These are phyloP conservation scores for Prunus mume DNA, from an alignment of 306 rosid species.

Conservation along the genomic window DNA sequence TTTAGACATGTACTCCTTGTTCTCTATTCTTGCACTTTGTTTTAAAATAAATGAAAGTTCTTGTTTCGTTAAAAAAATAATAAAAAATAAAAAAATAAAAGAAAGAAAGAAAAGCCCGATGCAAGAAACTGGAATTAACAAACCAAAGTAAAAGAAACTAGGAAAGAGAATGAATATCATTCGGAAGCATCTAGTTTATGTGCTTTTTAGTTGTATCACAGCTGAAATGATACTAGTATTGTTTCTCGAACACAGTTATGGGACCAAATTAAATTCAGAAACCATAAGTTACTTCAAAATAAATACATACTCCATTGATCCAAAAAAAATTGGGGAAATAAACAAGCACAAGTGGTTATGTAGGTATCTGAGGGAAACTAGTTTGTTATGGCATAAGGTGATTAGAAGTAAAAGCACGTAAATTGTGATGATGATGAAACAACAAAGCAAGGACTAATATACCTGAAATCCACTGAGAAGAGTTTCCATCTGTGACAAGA, in stretches of 20 bases:
- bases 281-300: not conserved
- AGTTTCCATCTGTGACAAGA: conserved; percentile 97
- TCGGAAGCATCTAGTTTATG: not conserved
- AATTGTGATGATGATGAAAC: not conserved
- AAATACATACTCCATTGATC: not conserved
- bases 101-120: not conserved
- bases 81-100: too few species aligned
- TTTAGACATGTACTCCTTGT: not conserved
- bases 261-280: not conserved
- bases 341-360: not conserved
- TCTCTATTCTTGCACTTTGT: not conserved
- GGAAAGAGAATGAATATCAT: not conserved
- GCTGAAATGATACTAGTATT: not conserved
- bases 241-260: not conserved
- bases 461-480: conserved; percentile 98
- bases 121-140: not conserved
- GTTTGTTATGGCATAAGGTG: too few species aligned
- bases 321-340: not conserved
- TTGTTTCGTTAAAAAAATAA: not conserved
- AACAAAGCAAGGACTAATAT: conserved; percentile 27
- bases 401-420: not conserved
- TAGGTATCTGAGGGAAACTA: too few species aligned
- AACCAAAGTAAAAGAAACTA: not conserved
- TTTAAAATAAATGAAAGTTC: not conserved
- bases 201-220: not conserved